These are phyloP conservation scores for Serendipita sp. DNA, from an alignment of 1,284 basidiomycete genomes.

Conservation along the genomic window DNA sequence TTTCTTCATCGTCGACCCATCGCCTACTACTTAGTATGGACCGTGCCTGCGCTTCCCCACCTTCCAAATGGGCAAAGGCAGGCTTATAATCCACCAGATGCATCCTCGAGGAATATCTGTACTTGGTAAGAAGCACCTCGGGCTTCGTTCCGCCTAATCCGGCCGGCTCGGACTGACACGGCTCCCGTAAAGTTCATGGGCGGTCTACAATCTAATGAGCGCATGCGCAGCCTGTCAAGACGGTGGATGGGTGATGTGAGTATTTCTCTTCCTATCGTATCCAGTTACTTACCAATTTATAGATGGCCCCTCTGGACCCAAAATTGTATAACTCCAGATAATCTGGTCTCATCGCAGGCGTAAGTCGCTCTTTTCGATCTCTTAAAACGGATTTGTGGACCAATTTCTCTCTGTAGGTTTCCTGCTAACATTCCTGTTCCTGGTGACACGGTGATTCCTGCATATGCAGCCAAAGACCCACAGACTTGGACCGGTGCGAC, in stretches of 20 bases:
- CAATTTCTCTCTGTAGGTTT: neutral
- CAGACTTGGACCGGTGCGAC: neutral
- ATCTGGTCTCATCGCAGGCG: neutral
- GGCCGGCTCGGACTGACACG: neutral
- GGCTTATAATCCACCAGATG: neutral
- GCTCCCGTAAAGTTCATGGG: slow-evolving; percentile 1
- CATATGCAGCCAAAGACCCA: neutral
- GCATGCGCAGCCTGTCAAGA: slow-evolving; percentile 7
- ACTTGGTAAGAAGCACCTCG: neutral
- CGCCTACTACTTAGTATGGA: neutral
- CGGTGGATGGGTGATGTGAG: neutral
- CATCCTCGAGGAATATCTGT: neutral
- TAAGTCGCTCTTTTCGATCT: neutral
- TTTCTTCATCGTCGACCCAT: neutral
- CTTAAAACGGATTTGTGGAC: neutral
- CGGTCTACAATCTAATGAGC: slow-evolving; percentile 5
- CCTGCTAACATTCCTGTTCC: neutral
- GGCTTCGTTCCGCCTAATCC: neutral
- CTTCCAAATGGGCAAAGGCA: neutral
- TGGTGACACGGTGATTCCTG: neutral
- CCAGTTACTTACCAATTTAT: neutral
- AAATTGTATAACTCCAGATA: neutral
- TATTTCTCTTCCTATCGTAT: neutral
- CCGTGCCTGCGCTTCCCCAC: neutral
- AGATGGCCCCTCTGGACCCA: neutral